Percentiles rank a stretch among this genome's conserved stretches.
phyloP scores from a whole-genome alignment of 208 protist species.

The Phytomonas francai region DNA sequence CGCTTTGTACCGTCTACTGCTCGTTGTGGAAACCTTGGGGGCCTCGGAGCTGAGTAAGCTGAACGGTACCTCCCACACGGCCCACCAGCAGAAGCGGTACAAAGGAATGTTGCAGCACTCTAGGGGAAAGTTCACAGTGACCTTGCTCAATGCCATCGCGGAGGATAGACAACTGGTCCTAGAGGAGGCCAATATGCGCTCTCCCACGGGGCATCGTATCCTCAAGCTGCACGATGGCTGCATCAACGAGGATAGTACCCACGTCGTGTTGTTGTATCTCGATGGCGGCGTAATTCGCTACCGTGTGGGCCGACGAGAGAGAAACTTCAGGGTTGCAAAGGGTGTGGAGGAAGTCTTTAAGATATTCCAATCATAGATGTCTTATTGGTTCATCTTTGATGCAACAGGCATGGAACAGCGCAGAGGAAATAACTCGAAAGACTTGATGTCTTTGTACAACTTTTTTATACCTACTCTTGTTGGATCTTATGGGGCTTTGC shows the following conservation, averaged over 20 bases:
- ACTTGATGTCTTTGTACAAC: not conserved
- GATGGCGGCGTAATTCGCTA: constrained; percentile 58
- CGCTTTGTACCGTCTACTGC: constrained; percentile 52
- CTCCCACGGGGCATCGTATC: constrained; percentile 51
- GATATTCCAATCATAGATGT: constrained; percentile 14
- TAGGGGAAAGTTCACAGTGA: constrained; percentile 50
- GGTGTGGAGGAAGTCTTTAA: constrained; percentile 75
- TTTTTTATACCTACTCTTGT: not conserved
- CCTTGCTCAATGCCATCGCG: constrained; percentile 51
- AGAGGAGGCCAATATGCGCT: constrained; percentile 51
- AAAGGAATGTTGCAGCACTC: constrained; percentile 49
- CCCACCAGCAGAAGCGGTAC: constrained; percentile 59
- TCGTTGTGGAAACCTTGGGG: constrained; percentile 59
- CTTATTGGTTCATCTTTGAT: not conserved
- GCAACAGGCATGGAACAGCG: not conserved
- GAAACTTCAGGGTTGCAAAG: constrained; percentile 48
- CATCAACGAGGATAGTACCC: not conserved
- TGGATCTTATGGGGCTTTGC: not conserved
- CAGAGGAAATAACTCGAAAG: not conserved
- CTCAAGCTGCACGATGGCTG: constrained; percentile 47
- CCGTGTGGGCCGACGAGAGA: constrained; percentile 21
- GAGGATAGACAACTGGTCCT: constrained; percentile 66
- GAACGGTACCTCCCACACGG: constrained; percentile 30
- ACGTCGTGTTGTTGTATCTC: constrained; percentile 64
- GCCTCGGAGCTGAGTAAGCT: constrained; percentile 44